Base-by-base conservation (phyloP, 148 eudicot species). In the Euryodendron excelsum region DNA sequence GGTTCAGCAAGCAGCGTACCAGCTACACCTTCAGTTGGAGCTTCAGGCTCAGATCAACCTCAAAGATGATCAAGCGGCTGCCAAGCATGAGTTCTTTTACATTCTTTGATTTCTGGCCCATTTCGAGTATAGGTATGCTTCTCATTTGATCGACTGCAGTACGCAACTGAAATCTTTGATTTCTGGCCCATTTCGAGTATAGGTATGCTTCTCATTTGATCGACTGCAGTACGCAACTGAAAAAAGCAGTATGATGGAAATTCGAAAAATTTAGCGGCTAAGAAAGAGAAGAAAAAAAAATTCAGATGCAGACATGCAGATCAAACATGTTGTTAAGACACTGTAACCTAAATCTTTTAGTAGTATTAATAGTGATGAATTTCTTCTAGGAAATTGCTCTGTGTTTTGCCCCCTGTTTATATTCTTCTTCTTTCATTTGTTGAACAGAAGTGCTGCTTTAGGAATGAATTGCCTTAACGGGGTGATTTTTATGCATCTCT, bases 1-100 rank as follows among this genome's bases (percentile, higher is more conserved):
- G 96, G 96, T 36, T 90, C 96, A 14, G 88, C 80, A 78, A 86
- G 93, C 84, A 91, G 83, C 20, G 82, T 83, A 52, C 90, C 90
- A 1, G 85, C 86, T 67, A 82, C 90, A 72, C 91, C 93, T 69
- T 84, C 94, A 55, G 89, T 88, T n/a, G 93, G 91, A 39, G 84
- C 89, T 75, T 89, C 90, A 44, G 93, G 88, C 23, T 91, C 96
- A 13, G 93, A 90, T 80, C 96, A 91, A 86, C 90, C 90, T 76
- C 93, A 89, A 81, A 88, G 96, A 83, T 91, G 88, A 90, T 87
- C 60, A 15, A 73, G 36, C 28, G 73, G 47, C 69, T 45, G 68
- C 39, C 77, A 71, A 62, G 71, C 52, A 23, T 45, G 41, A 47
- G 53, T 70, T 48, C 41, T 45, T 71, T 41, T 72, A 41, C 15